Conservation (phyloP, 805 yeast species). For the Candida odintsovae region DNA sequence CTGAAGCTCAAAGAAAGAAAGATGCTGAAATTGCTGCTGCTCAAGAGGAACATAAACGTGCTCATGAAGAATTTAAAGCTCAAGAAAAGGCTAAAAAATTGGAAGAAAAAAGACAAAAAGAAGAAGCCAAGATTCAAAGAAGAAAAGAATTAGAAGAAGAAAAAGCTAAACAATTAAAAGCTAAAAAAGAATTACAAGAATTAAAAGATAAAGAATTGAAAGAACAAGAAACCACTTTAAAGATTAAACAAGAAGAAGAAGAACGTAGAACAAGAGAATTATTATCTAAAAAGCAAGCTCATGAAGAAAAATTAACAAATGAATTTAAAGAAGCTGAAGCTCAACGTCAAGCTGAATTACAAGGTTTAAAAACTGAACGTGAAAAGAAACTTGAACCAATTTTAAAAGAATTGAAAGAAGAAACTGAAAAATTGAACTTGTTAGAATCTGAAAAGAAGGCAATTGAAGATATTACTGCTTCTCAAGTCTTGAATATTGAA, state of each 20-base stretch:
- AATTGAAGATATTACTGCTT: slow-evolving; percentile 37
- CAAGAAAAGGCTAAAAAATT: slow-evolving; percentile 32
- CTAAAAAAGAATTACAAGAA: slow-evolving; percentile 21
- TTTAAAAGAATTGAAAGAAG: slow-evolving; percentile 45
- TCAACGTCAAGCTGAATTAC: slow-evolving; percentile 38
- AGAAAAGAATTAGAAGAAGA: slow-evolving; percentile 30
- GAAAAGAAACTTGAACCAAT: slow-evolving; percentile 51
- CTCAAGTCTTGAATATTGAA: slow-evolving; percentile 40
- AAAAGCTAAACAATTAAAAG: slow-evolving; percentile 27
- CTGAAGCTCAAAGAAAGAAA: slow-evolving; percentile 56
- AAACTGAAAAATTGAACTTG: slow-evolving; percentile 43
- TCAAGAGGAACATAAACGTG: slow-evolving; percentile 30
- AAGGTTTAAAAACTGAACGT: slow-evolving; percentile 40
- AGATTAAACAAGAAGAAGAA: slow-evolving; percentile 27
- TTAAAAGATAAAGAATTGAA: slow-evolving; percentile 31
- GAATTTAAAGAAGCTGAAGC: slow-evolving; percentile 36
- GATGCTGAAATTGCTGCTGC: slow-evolving; percentile 40
- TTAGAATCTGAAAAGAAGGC: slow-evolving; percentile 45
- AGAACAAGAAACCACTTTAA: slow-evolving; percentile 31
- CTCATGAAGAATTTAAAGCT: slow-evolving; percentile 35
- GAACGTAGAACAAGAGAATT: slow-evolving; percentile 21
- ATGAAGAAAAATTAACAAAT: slow-evolving; percentile 17
- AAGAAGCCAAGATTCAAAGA: slow-evolving; percentile 28
- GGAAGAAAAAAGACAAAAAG: slow-evolving; percentile 34
- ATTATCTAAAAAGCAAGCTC: slow-evolving; percentile 26